Percentiles rank a stretch among this genome's conserved stretches.
phyloP scores from a whole-genome alignment of 208 protist species.

The Trypanosoma caninum region DNA sequence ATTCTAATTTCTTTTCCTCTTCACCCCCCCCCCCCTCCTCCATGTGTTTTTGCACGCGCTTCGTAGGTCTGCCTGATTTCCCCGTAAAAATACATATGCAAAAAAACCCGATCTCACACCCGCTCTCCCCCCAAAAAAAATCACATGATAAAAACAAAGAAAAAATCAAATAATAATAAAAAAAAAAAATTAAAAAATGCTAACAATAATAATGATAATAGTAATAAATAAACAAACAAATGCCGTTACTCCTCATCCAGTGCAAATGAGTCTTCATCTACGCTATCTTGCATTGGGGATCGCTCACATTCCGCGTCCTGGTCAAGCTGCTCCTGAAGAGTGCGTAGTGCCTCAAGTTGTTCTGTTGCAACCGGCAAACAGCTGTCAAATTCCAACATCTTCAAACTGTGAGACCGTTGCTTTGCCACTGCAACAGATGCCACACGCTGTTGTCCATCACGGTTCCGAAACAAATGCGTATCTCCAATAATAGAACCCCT shows the following conservation, averaged over 20 bases:
- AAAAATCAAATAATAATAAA: background rate
- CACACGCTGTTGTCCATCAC: no score
- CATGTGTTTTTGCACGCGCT: no score
- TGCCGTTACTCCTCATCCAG: slow-evolving; percentile 19
- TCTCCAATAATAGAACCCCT: no score
- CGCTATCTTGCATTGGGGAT: slow-evolving; percentile 32
- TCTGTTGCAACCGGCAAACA: slow-evolving; percentile 10
- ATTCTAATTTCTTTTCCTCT: no score
- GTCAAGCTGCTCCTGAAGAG: slow-evolving; percentile 53
- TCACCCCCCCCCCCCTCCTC: no score
- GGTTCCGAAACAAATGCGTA: no score
- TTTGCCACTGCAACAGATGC: no score
- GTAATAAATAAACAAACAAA: background rate
- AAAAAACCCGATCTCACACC: no score
- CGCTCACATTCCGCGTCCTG: slow-evolving; percentile 23
- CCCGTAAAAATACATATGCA: no score
- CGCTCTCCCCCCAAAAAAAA: no score
- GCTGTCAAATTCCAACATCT: background rate
- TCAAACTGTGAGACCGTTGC: no score
- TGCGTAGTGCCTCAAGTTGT: slow-evolving; percentile 50
- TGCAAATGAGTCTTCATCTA: slow-evolving; percentile 16
- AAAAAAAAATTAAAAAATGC: background rate
- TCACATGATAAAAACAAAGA: background rate
- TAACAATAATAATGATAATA: background rate
- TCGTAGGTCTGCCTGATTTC: no score